These are phyloP conservation scores for Xylaria sp. DNA, from an alignment of 2,329 filamentous ascomycete species.

Conservation along the genomic window DNA sequence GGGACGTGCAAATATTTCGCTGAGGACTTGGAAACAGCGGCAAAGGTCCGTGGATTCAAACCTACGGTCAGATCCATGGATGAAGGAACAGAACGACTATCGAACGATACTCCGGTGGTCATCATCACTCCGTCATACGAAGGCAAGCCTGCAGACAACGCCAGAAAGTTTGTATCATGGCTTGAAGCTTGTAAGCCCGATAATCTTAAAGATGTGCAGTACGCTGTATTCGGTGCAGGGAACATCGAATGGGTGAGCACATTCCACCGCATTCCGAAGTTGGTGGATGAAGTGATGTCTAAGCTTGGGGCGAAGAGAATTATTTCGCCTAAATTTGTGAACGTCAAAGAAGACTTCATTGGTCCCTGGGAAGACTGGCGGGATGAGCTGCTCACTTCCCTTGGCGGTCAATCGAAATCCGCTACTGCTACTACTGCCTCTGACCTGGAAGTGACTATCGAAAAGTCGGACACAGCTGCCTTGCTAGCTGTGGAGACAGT, in stretches of 20 bases:
- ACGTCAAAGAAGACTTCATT: slow-evolving; percentile 31
- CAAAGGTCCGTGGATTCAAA: slow-evolving; percentile 57
- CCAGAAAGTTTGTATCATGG: slow-evolving; percentile 65
- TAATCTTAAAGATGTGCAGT: slow-evolving; percentile 57
- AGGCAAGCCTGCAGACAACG: slow-evolving; percentile 67
- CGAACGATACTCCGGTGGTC: slow-evolving; percentile 59
- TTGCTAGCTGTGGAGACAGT: slow-evolving; percentile 24
- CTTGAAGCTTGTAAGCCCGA: slow-evolving; percentile 55
- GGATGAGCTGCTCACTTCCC: slow-evolving; percentile 22
- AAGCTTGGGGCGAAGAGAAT: slow-evolving; percentile 58
- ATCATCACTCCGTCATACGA: slow-evolving; percentile 68
- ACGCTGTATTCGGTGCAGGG: slow-evolving; percentile 66
- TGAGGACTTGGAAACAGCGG: slow-evolving; percentile 59
- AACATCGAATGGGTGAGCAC: slow-evolving; percentile 65
- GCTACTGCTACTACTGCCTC: neutral
- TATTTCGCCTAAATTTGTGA: slow-evolving; percentile 21
- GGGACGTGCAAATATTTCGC: slow-evolving; percentile 68
- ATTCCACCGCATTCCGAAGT: slow-evolving; percentile 73
- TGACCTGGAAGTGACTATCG: slow-evolving; percentile 27
- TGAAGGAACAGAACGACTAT: slow-evolving; percentile 59
- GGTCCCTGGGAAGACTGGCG: slow-evolving; percentile 34
- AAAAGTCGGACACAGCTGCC: slow-evolving; percentile 26
- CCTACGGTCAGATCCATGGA: slow-evolving; percentile 60
- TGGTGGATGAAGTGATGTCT: slow-evolving; percentile 65
- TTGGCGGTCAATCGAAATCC: slow-evolving; percentile 7